Base-by-base conservation (phyloP, 257 asterid genomes). In the Solanum tacnaense region DNA sequence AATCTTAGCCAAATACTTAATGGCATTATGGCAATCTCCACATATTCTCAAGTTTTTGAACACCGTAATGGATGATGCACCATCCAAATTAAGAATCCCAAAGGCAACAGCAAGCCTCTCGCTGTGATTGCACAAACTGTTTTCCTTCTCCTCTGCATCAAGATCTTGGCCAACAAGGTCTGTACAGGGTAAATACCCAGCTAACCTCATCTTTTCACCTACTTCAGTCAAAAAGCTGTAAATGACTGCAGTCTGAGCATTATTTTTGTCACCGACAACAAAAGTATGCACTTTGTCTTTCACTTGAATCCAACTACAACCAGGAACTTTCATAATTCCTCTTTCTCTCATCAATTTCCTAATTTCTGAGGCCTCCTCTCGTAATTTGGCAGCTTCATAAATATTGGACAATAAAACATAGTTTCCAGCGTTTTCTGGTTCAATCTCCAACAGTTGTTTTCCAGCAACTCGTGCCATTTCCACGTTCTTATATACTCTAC, bases 41-140 rank as follows among this genome's bases (percentile, higher is more conserved):
- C 91, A 90, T 65, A 90, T 90, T 52, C 92, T 90, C 78, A 90
- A 88, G 90, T 90, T 95, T 94, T 95, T 95, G 9, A 93, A 95
- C 73, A 95, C 96, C 89, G 73, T 89, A 87, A 95, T 38, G 5
- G 92, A 91, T 1, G 96, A 93, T 88, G 92, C 93, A 4, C 93
- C 95, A 71, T 88, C 92, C 92, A 92, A 89, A 93, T 92, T 94
- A 21, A 95, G 93, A 62, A 95, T 90, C 87, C 94, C 98, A 76
- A 93, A 95, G 68, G 96, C 96, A 81, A 94, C 95, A 34, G 98
- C 98, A 84, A 94, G 93, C 92, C 91, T 95, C 92, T 95, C 98
- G 82, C 97, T 91, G 60, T 94, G 98, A 93, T 90, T 91, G 89
- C 97, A 95, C 92, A 95, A 83, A 85, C 95, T 94, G 79, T 89